Base-by-base conservation (phyloP, 176 grass and related monocot genomes). In the Cenchrus fungigraminus region DNA sequence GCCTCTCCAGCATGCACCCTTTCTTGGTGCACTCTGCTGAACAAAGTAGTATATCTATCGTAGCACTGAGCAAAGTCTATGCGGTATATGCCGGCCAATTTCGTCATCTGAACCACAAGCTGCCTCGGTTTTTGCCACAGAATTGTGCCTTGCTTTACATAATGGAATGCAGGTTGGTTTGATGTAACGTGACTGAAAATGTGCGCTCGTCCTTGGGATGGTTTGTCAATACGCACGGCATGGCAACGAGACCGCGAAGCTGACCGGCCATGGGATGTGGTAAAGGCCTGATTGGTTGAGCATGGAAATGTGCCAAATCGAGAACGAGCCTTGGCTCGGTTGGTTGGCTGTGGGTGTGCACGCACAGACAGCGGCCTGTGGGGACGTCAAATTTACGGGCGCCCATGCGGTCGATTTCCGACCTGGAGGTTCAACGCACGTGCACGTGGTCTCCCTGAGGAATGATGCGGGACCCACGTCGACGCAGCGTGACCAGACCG, bases 131-230 rank as follows among this genome's bases (percentile, higher is more conserved):
- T 31, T 78, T 37, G 31, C 1, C 32, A 46, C 15, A 70, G 46
- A 71, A 58, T 66, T 65, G 55, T 56, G 73, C 34, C 79, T 71
- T 77, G 22, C 49, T 79, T 84, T 40, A 10, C 65, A 25, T 56
- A 78, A 51, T 82, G 73, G 78, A 65, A 25, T 20, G 71, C 42
- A 71, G 71, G 56, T 80, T 86, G 72, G 72, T 72, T 37, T 58
- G 88, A 86, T 77, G 83, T 77, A 46, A 77, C 64, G 64, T 77
- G 71, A 68, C 32, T 63, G 55, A 9, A 63, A 47, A 73, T 65
- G 47, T 65, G 49, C 31, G 9, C 19, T 68, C 29, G 16, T 53
- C 13, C 12, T 59, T 40, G 19, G 25, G 68, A 74, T 20, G 66
- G 14, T 22, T 52, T 55, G 9, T 56, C 37, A 40, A 40, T 4